A percentile compares a stretch with the other conserved stretches of the same genome.
Conservation (phyloP, 345 rosid species). For the Brassica juncea region DNA sequence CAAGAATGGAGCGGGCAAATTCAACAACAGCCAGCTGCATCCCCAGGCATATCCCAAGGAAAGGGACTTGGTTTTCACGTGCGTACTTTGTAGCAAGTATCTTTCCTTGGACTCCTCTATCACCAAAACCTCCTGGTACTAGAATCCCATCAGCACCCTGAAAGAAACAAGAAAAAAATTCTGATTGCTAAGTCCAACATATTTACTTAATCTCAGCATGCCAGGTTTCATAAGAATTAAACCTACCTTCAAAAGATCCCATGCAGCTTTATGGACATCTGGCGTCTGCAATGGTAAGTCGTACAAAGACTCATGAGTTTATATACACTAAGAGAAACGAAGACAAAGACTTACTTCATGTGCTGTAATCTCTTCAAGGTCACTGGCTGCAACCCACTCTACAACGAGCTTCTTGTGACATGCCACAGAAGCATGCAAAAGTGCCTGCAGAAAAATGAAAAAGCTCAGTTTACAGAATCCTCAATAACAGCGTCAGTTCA, state of each 20-base stretch:
- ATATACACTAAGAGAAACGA: slow-evolving; percentile 18
- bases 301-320: slow-evolving; percentile 21
- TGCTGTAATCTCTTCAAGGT: slow-evolving; percentile 66
- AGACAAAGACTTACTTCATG: slow-evolving; percentile 45
- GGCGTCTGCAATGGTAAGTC: slow-evolving; percentile 52
- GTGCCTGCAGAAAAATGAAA: slow-evolving; percentile 55
- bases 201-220: neutral
- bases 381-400: slow-evolving; percentile 83
- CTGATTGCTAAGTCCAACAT: slow-evolving; percentile 9
- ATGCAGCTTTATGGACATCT: slow-evolving; percentile 58
- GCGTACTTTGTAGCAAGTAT: slow-evolving; percentile 81
- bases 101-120: slow-evolving; percentile 85
- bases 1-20: slow-evolving; percentile 73
- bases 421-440: slow-evolving; percentile 84
- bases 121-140: slow-evolving; percentile 94
- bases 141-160: slow-evolving; percentile 77
- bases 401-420: slow-evolving; percentile 62
- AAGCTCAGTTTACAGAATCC: slow-evolving; percentile 14
- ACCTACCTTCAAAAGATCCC: slow-evolving; percentile 67
- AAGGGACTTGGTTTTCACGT: slow-evolving; percentile 73
- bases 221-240: neutral
- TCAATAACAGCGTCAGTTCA: neutral
- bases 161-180: slow-evolving; percentile 24
- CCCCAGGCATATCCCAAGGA: slow-evolving; percentile 80
- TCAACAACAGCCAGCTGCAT: slow-evolving; percentile 90